Percentiles rank a stretch among this genome's conserved stretches.
phyloP scores from a whole-genome alignment of 169 alveolate species.

The Plasmodium gaboni region DNA sequence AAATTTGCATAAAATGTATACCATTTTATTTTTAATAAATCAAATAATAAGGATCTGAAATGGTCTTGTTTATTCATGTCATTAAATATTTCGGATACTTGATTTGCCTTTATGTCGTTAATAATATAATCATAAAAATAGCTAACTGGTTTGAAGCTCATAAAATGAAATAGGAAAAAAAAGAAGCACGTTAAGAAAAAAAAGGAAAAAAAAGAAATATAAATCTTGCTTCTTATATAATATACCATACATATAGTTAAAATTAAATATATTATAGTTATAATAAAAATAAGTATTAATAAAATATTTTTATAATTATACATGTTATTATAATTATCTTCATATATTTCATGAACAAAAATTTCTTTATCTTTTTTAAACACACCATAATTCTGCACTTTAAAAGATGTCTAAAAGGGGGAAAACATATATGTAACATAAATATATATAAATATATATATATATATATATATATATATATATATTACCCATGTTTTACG shows the following conservation, averaged over 20 bases:
- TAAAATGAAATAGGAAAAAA: constrained; percentile 46
- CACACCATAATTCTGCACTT: constrained; percentile 20
- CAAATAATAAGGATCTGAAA: constrained; percentile 17
- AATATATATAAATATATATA: not conserved
- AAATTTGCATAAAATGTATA: constrained; percentile 44
- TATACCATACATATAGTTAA: constrained; percentile 20
- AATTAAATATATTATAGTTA: constrained; percentile 14
- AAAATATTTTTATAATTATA: constrained; percentile 22
- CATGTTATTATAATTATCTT: not conserved
- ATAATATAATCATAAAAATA: constrained; percentile 41
- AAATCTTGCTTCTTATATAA: constrained; percentile 20
- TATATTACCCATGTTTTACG: not conserved
- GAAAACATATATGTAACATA: not conserved
- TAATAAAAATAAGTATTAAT: constrained; percentile 18
- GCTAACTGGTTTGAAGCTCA: constrained; percentile 22
- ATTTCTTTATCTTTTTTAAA: constrained; percentile 31
- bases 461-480: not conserved
- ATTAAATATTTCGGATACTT: constrained; percentile 17
- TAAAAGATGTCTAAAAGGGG: constrained; percentile 20
- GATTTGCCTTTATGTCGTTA: constrained; percentile 42
- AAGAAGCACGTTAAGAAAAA: constrained; percentile 18
- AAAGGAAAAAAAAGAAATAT: constrained; percentile 15
- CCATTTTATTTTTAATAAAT: constrained; percentile 24
- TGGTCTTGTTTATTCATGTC: constrained; percentile 3
- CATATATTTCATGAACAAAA: constrained; percentile 18